These are phyloP conservation scores for Clitopilus passeckerianus DNA, from an alignment of 768 basidiomycete genomes.

Conservation along the genomic window DNA sequence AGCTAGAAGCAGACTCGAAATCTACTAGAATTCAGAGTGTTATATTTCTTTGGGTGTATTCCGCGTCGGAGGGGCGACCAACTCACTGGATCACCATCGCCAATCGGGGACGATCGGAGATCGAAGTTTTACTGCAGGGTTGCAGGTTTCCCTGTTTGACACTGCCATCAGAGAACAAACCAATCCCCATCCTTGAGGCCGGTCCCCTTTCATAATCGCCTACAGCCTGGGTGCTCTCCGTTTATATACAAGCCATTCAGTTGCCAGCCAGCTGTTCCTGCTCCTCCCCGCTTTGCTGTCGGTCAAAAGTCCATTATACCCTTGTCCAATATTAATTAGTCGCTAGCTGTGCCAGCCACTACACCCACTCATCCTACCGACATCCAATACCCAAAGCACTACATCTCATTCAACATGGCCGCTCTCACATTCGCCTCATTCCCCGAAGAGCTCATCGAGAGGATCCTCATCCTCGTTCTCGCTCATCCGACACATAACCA, in stretches of 20 bases:
- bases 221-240: background rate
- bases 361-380: background rate
- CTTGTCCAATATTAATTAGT: background rate
- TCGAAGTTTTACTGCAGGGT: background rate
- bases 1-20: background rate
- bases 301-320: background rate
- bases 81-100: background rate
- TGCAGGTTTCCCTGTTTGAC: background rate
- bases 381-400: background rate
- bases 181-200: background rate
- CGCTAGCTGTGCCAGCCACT: background rate
- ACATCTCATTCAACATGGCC: background rate
- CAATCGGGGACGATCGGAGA: constrained; percentile 1
- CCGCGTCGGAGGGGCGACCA: background rate
- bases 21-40: background rate
- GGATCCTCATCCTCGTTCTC: constrained; percentile 28
- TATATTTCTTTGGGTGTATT: background rate
- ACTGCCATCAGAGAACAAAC: background rate
- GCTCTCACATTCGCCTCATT: constrained; percentile 8
- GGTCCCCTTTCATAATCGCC: background rate
- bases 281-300: background rate
- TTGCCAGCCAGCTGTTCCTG: background rate
- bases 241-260: background rate
- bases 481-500: background rate
- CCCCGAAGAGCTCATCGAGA: constrained; percentile 37